Conservation (phyloP, 345 rosid species). For the Abelmoschus esculentus region DNA sequence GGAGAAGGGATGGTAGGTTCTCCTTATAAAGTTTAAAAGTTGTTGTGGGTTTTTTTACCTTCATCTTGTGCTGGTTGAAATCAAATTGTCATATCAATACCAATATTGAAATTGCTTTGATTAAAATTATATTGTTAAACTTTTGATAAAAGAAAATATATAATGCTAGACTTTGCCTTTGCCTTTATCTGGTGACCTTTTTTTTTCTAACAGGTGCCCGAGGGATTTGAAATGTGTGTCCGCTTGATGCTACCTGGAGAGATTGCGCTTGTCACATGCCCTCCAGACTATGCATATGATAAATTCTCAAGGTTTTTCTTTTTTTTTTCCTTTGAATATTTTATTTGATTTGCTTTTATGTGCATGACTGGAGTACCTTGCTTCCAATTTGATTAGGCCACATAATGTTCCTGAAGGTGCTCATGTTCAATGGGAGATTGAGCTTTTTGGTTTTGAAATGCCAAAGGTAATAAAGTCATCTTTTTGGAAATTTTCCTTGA, state of each 20-base stretch:
- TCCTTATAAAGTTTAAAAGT: not conserved
- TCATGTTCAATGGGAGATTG: slow-evolving; percentile 90
- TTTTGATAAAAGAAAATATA: not conserved
- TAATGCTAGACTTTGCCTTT: not conserved
- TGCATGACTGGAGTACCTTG: not conserved
- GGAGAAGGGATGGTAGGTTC: slow-evolving; percentile 91
- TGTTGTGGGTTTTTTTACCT: not conserved
- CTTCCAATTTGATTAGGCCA: slow-evolving; percentile 41
- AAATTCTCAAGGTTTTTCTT: slow-evolving; percentile 62
- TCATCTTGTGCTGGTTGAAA: not conserved
- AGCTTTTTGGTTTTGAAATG: slow-evolving; percentile 92
- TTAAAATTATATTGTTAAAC: not conserved
- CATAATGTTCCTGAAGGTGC: slow-evolving; percentile 85
- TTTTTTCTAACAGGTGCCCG: slow-evolving; percentile 59
- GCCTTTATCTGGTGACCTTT: not conserved
- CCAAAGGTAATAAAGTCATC: slow-evolving; percentile 51
- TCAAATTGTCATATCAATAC: not conserved
- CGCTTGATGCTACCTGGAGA: slow-evolving; percentile 97
- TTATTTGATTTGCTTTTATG: not conserved
- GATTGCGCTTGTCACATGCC: slow-evolving; percentile 79
- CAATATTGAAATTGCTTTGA: not conserved
- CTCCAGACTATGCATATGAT: slow-evolving; percentile 97
- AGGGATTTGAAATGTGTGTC: slow-evolving; percentile 96
- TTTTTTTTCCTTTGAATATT: not conserved
- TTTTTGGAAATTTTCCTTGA: not conserved